phyloP scores from a whole-genome alignment of 768 basidiomycete genomes.

The Russula abietina region DNA sequence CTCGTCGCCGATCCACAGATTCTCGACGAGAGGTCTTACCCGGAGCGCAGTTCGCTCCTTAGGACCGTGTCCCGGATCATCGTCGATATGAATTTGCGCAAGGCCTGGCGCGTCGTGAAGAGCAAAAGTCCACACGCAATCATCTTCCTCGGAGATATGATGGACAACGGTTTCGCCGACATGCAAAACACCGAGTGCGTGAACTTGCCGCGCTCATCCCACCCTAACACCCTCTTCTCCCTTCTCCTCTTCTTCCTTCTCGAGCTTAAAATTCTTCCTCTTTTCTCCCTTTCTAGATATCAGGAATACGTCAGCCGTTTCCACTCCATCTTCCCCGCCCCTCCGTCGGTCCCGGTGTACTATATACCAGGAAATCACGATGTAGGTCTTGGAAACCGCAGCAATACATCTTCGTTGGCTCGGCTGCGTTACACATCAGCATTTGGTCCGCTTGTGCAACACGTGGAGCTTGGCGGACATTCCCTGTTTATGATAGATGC shows the following conservation, averaged over 20 bases:
- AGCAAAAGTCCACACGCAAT: slow-evolving; percentile 61
- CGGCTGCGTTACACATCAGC: slow-evolving; percentile 57
- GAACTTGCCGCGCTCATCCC: background rate
- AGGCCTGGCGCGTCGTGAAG: slow-evolving; percentile 70
- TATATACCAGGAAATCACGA: slow-evolving; percentile 92
- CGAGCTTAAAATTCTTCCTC: background rate
- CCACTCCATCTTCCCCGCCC: slow-evolving; percentile 57
- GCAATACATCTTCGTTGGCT: slow-evolving; percentile 27
- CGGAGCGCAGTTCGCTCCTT: slow-evolving; percentile 47
- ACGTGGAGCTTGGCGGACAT: slow-evolving; percentile 62
- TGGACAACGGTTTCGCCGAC: slow-evolving; percentile 71
- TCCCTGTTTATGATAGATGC: slow-evolving; percentile 69
- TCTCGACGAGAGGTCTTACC: slow-evolving; percentile 69
- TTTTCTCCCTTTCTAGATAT: slow-evolving; percentile 47
- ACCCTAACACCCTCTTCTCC: slow-evolving; percentile 4
- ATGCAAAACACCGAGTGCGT: slow-evolving; percentile 67
- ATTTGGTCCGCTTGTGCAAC: slow-evolving; percentile 70
- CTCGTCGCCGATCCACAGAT: slow-evolving; percentile 87
- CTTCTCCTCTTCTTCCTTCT: background rate
- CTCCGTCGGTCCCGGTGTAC: slow-evolving; percentile 46
- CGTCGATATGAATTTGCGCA: slow-evolving; percentile 78
- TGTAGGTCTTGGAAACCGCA: slow-evolving; percentile 43
- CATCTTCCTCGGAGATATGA: slow-evolving; percentile 87
- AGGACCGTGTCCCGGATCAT: slow-evolving; percentile 56
- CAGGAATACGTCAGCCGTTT: slow-evolving; percentile 63